A percentile compares a stretch with the other conserved stretches of the same genome.
Evolutionary conservation across 257 asterid species (phyloP).

Genomic region (Buddleja alternifolia): DNA sequence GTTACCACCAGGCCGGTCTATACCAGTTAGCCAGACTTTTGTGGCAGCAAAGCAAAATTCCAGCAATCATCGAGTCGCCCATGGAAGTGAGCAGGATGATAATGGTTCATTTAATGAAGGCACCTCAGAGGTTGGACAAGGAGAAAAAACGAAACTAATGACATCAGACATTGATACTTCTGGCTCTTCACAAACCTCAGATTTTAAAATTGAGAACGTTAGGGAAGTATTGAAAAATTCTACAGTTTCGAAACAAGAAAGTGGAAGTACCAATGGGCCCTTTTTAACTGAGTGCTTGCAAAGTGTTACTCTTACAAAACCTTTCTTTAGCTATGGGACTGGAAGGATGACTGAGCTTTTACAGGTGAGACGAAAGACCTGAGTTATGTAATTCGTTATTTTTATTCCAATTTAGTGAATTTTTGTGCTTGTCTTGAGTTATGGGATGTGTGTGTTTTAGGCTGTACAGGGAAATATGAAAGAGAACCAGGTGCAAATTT

Average conservation of each 20-base stretch:
- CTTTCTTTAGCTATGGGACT: conserved; percentile 48
- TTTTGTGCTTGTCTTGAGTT: no score
- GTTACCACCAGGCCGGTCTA: conserved; percentile 59
- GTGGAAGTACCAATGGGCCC: conserved; percentile 30
- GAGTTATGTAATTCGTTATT: neutral
- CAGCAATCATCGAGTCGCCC: conserved; percentile 39
- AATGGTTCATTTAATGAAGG: conserved; percentile 31
- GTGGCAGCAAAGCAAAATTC: conserved; percentile 37
- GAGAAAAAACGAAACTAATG: conserved; percentile 36
- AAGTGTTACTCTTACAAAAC: conserved; percentile 41
- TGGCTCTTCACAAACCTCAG: conserved; percentile 49
- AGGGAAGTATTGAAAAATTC: conserved; percentile 41
- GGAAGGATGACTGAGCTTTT: conserved; percentile 95
- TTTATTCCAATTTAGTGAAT: no score
- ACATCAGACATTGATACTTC: conserved; percentile 34
- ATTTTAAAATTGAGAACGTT: conserved; percentile 41
- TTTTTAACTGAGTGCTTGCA: conserved; percentile 38
- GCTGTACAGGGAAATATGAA: conserved; percentile 17
- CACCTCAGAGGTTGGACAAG: conserved; percentile 30
- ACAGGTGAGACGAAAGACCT: conserved; percentile 49
- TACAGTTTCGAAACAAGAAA: conserved; percentile 12
- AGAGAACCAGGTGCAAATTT: conserved; percentile 36
- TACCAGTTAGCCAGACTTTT: conserved; percentile 51
- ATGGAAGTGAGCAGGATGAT: conserved; percentile 37
- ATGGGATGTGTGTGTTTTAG: neutral